phyloP scores from a whole-genome alignment of 2,329 filamentous ascomycete species.

The Apiospora rasikravindrae region DNA sequence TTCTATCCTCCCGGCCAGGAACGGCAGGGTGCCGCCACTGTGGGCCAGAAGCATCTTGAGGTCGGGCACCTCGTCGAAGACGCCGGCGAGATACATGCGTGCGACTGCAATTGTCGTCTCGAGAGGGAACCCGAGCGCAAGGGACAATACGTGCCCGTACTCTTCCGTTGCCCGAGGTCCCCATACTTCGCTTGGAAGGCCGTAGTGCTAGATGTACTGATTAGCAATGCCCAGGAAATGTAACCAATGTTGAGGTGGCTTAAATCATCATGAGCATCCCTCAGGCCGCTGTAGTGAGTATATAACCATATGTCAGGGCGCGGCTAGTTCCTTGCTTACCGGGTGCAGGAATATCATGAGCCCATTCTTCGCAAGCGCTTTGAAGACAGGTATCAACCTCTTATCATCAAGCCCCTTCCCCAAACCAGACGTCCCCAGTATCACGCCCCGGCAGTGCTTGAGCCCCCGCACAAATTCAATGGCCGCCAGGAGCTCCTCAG shows the following conservation, averaged over 20 bases:
- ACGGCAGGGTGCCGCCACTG: conserved; percentile 86
- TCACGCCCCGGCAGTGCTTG: conserved; percentile 78
- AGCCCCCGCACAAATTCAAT: conserved; percentile 67
- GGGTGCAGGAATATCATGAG: conserved; percentile 85
- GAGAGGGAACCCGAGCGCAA: conserved; percentile 87
- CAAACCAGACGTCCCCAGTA: conserved; percentile 84
- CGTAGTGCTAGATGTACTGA: conserved; percentile 68
- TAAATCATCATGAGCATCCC: neutral
- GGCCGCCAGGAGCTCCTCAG: conserved; percentile 65
- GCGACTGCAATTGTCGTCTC: conserved; percentile 92
- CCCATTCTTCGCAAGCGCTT: conserved; percentile 66
- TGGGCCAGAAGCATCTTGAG: conserved; percentile 83
- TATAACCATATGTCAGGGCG: neutral
- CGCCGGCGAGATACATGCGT: conserved; percentile 84
- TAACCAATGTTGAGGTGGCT: neutral
- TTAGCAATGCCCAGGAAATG: neutral
- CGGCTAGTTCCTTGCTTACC: neutral
- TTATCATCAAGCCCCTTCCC: conserved; percentile 83
- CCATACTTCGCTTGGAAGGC: conserved; percentile 80
- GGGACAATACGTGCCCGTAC: conserved; percentile 86
- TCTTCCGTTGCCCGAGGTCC: conserved; percentile 69
- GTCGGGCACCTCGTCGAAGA: conserved; percentile 76
- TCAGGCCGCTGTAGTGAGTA: neutral
- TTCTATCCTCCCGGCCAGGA: conserved; percentile 86
- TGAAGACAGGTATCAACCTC: conserved; percentile 72